Evolutionary conservation across 2,329 filamentous ascomycete species (phyloP).

Genomic region (Drechmeria coniospora): DNA sequence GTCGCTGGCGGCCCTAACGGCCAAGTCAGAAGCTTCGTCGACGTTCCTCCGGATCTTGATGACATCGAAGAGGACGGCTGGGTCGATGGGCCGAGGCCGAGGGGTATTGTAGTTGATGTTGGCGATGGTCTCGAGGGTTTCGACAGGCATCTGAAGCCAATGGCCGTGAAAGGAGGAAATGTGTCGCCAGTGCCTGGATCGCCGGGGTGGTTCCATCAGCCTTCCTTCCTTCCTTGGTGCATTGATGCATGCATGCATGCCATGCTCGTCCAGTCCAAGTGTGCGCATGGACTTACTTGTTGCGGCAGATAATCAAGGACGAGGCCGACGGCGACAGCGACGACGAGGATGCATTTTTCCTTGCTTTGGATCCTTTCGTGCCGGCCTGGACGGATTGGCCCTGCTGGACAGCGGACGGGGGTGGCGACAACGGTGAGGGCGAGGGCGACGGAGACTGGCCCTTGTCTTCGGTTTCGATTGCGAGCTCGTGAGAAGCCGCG

Average conservation of each 20-base stretch:
- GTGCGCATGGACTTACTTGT: conserved; percentile 56
- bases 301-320: conserved; percentile 32
- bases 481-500: conserved; percentile 16
- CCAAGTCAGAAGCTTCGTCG: conserved; percentile 64
- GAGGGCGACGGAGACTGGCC: no score
- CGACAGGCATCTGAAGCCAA: conserved; percentile 66
- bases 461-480: no score
- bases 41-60: conserved; percentile 68
- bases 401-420: neutral
- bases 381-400: neutral
- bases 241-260: no score
- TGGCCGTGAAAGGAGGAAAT: conserved; percentile 73
- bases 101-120: conserved; percentile 67
- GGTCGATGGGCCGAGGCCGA: conserved; percentile 61
- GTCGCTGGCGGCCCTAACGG: conserved; percentile 62
- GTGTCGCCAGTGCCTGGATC: conserved; percentile 61
- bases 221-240: no score
- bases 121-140: conserved; percentile 64
- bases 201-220: no score
- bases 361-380: conserved; percentile 4
- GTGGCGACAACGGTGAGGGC: neutral
- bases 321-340: conserved; percentile 4
- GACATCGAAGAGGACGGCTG: conserved; percentile 68
- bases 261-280: no score
- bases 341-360: conserved; percentile 3